These are phyloP conservation scores for Scytalidium lignicola DNA, from an alignment of 2,329 filamentous ascomycete species.

Conservation along the genomic window DNA sequence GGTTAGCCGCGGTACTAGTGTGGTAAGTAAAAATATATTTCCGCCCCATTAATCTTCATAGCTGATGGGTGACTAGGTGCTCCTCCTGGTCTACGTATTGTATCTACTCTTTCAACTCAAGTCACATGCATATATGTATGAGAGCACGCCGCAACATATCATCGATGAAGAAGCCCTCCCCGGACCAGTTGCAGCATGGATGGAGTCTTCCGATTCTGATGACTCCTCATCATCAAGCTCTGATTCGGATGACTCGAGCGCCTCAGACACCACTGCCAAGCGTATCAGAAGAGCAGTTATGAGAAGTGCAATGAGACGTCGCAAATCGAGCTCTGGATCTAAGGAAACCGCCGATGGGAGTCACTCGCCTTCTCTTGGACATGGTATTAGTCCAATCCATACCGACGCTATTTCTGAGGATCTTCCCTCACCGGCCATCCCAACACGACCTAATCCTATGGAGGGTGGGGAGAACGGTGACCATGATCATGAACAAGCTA, in stretches of 20 bases:
- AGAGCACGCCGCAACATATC: constrained; percentile 85
- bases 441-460: constrained; percentile 29
- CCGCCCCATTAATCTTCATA: neutral
- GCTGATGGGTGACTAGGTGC: constrained; percentile 43
- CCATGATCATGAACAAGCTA: constrained; percentile 32
- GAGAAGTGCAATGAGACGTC: constrained; percentile 54
- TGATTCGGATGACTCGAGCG: constrained; percentile 64
- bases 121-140: constrained; percentile 87
- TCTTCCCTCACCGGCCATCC: constrained; percentile 11
- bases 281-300: constrained; percentile 68
- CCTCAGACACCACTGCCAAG: constrained; percentile 68
- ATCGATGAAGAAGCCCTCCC: constrained; percentile 89
- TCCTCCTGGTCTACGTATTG: constrained; percentile 75
- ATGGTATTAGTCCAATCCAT: constrained; percentile 16
- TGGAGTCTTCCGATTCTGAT: constrained; percentile 59
- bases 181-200: constrained; percentile 74
- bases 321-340: constrained; percentile 73
- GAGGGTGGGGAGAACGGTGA: constrained; percentile 50
- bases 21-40: constrained; percentile 50
- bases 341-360: constrained; percentile 48
- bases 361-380: constrained; percentile 37
- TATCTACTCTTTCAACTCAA: constrained; percentile 90
- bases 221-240: constrained; percentile 63
- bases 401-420: constrained; percentile 20
- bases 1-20: constrained; percentile 84